Conservation (phyloP, 2,329 filamentous ascomycete genomes). For the Nemania sp. region DNA sequence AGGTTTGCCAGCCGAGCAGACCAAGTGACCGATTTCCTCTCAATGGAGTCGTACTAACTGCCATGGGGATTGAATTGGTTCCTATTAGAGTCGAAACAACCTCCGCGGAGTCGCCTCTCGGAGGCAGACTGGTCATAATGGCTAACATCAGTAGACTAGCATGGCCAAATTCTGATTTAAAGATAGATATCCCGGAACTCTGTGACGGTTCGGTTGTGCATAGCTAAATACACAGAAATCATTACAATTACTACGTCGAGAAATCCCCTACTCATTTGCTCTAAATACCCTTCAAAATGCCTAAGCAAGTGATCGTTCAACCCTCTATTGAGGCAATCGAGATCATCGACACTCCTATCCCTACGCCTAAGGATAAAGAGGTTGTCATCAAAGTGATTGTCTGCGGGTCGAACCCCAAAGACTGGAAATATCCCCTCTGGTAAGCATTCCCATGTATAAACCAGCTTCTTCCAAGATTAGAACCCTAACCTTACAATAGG, state of each 20-base stretch:
- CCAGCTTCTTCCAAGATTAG: constrained; percentile 25
- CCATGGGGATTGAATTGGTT: neutral
- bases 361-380: constrained; percentile 49
- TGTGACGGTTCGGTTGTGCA: neutral
- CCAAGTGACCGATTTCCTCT: neutral
- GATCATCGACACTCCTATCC: constrained; percentile 53
- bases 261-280: neutral
- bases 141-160: neutral
- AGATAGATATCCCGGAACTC: neutral
- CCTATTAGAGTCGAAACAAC: neutral
- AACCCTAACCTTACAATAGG: constrained; percentile 38
- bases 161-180: neutral
- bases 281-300: constrained; percentile 31
- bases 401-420: constrained; percentile 56
- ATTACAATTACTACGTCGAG: neutral
- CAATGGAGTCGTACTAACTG: neutral
- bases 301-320: constrained; percentile 53
- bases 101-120: constrained; percentile 5
- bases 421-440: constrained; percentile 51
- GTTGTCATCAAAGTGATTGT: constrained; percentile 55
- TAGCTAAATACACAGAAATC: neutral
- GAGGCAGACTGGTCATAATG: neutral
- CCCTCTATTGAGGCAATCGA: constrained; percentile 51
- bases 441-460: constrained; percentile 4
- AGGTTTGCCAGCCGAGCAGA: neutral